A percentile compares a stretch with the other conserved stretches of the same genome.
Conservation (phyloP, 352 stramenopile species). For the Pythium aristosporum region DNA sequence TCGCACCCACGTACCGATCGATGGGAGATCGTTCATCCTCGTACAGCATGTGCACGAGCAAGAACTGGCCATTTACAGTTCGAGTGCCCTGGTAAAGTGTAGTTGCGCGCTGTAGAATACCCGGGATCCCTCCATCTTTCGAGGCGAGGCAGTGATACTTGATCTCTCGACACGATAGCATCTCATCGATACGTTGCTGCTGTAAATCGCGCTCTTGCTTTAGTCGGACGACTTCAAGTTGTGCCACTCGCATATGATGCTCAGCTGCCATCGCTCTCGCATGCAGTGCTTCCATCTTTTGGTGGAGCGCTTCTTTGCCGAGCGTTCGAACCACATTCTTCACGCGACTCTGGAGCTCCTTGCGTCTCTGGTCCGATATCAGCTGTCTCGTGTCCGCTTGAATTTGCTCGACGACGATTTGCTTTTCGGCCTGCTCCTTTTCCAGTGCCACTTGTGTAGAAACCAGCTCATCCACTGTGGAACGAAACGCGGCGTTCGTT, state of each 20-base stretch:
- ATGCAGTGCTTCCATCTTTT: conserved; percentile 65
- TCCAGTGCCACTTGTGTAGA: conserved; percentile 50
- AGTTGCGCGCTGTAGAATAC: conserved; percentile 48
- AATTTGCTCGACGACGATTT: conserved; percentile 47
- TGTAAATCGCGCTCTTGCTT: conserved; percentile 37
- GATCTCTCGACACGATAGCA: conserved; percentile 48
- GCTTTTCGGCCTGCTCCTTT: conserved; percentile 38
- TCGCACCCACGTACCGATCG: neutral
- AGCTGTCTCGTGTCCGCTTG: conserved; percentile 44
- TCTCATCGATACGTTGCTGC: conserved; percentile 46
- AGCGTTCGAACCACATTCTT: conserved; percentile 57
- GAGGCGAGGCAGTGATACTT: conserved; percentile 49
- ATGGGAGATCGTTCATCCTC: conserved; percentile 34
- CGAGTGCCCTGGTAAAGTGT: conserved; percentile 43
- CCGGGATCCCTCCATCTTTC: conserved; percentile 42
- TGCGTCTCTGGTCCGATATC: conserved; percentile 50
- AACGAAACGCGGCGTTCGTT: conserved; percentile 40
- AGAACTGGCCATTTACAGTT: conserved; percentile 38
- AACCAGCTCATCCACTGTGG: conserved; percentile 46
- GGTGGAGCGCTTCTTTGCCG: conserved; percentile 56
- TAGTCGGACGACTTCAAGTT: conserved; percentile 40
- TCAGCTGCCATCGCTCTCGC: conserved; percentile 48
- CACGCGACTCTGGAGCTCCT: conserved; percentile 51
- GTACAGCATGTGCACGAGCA: conserved; percentile 64
- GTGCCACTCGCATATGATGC: conserved; percentile 49